phyloP scores from a whole-genome alignment of 768 basidiomycete genomes.

The Serendipita sp. region DNA sequence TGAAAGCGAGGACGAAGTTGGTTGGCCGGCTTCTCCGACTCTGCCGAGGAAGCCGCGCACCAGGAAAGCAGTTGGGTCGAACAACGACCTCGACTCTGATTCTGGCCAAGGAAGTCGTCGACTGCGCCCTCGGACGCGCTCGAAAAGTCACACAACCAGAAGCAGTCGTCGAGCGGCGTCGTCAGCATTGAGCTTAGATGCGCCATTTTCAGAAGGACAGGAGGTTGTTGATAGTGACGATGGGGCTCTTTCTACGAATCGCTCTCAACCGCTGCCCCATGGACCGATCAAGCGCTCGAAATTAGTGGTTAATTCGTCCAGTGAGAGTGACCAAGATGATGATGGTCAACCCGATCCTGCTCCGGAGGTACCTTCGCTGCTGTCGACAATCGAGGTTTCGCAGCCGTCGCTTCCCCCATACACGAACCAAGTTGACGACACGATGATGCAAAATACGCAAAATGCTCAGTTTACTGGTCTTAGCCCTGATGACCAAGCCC shows the following conservation, averaged over 20 bases:
- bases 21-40: not conserved
- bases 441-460: not conserved
- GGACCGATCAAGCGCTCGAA: not conserved
- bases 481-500: not conserved
- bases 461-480: not conserved
- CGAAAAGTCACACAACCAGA: conserved; percentile 2
- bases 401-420: not conserved
- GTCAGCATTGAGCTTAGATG: not conserved
- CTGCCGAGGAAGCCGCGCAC: not conserved
- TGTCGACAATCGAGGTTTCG: not conserved
- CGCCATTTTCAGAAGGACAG: not conserved
- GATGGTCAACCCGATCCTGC: not conserved
- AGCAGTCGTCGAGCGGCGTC: not conserved
- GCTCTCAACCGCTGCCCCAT: not conserved
- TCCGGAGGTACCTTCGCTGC: not conserved
- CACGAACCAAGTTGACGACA: not conserved
- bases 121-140: not conserved
- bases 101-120: not conserved
- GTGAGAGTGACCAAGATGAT: not conserved
- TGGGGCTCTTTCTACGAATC: not conserved
- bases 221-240: not conserved
- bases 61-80: not conserved
- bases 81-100: not conserved
- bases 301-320: not conserved
- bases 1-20: not conserved